phyloP scores from a whole-genome alignment of 805 yeast genomes.

The Candida manassasensis region DNA sequence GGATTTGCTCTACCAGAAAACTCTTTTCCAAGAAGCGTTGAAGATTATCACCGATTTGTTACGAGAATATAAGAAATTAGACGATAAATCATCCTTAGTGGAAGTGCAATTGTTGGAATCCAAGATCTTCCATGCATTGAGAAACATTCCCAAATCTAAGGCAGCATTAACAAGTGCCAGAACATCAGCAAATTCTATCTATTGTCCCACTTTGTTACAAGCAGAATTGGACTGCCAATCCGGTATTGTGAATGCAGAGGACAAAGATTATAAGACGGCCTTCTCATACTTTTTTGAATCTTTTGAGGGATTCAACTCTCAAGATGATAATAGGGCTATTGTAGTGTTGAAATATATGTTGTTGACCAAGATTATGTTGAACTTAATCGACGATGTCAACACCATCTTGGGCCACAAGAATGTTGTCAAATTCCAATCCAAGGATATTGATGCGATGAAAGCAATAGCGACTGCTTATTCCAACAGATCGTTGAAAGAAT shows the following conservation, averaged over 20 bases:
- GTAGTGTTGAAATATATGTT: conserved; percentile 88
- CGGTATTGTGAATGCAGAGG: conserved; percentile 94
- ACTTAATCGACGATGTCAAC: conserved; percentile 79
- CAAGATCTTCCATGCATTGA: conserved; percentile 82
- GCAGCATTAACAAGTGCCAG: conserved; percentile 94
- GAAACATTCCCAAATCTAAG: conserved; percentile 85
- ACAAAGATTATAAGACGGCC: conserved; percentile 93
- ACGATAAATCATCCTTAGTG: conserved; percentile 90
- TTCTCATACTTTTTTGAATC: conserved; percentile 93
- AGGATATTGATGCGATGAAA: conserved; percentile 92
- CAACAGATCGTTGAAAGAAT: conserved; percentile 84
- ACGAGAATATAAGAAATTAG: conserved; percentile 85
- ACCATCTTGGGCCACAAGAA: conserved; percentile 69
- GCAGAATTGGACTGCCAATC: conserved; percentile 94
- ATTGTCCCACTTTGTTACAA: conserved; percentile 89
- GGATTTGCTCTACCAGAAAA: conserved; percentile 63
- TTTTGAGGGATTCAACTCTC: conserved; percentile 82
- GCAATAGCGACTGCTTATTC: conserved; percentile 87
- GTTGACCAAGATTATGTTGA: conserved; percentile 88
- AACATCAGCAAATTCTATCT: conserved; percentile 95
- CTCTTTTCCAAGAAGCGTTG: conserved; percentile 63
- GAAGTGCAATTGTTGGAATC: conserved; percentile 93
- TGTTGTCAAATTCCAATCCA: conserved; percentile 64
- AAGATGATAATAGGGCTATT: conserved; percentile 55
- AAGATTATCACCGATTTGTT: conserved; percentile 66